Conservation (phyloP, 306 rosid species). For the Ormosia semicastrata region DNA sequence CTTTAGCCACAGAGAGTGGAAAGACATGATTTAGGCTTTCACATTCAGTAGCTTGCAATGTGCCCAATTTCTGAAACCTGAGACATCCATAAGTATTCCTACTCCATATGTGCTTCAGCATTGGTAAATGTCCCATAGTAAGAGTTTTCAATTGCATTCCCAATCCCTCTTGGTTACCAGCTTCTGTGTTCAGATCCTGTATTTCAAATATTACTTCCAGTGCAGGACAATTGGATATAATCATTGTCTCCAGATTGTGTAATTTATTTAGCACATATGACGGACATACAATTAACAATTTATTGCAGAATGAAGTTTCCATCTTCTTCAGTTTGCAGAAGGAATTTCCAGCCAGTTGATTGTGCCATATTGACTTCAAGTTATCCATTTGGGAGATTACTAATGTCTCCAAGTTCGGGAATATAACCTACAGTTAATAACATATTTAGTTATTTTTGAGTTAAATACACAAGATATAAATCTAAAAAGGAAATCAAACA, state of each 20-base stretch:
- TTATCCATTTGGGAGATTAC: neutral
- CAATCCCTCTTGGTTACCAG: neutral
- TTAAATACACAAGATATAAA: no score
- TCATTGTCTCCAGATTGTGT: neutral
- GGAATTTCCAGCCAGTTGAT: neutral
- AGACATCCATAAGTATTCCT: neutral
- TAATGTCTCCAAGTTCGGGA: no score
- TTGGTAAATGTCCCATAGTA: neutral
- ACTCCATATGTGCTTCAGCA: conserved; percentile 6
- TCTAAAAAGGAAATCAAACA: no score
- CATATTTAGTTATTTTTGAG: no score
- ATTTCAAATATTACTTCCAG: neutral
- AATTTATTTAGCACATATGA: neutral
- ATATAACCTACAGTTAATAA: no score
- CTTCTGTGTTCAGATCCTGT: neutral
- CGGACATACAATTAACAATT: neutral
- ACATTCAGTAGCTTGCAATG: neutral
- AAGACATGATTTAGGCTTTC: neutral
- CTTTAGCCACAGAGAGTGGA: neutral
- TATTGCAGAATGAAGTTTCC: neutral
- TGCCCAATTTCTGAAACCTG: neutral
- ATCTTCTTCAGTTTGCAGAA: neutral
- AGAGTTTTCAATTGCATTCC: neutral
- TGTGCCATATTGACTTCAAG: neutral
- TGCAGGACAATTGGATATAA: neutral